phyloP scores from a whole-genome alignment of 2,329 filamentous ascomycete genomes.

The Pyrenophora graminea region DNA sequence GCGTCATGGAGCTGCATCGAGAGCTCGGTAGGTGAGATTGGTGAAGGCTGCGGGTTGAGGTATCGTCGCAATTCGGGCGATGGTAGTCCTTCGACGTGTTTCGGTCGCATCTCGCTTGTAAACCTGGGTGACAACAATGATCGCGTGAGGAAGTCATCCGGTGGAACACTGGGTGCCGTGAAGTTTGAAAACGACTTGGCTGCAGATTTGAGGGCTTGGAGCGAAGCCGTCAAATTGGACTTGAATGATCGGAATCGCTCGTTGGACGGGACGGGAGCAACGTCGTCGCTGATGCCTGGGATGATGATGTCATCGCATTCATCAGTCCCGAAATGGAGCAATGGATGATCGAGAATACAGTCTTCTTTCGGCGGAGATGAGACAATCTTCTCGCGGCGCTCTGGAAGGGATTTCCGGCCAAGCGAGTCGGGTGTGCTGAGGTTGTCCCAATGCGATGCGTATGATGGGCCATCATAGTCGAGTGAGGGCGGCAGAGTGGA shows the following conservation, averaged over 20 bases:
- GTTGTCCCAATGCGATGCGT: slow-evolving; percentile 49
- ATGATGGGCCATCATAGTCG: slow-evolving; percentile 53
- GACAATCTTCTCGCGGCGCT: slow-evolving; percentile 52
- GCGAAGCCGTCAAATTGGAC: slow-evolving; percentile 66
- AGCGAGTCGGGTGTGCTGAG: slow-evolving; percentile 42
- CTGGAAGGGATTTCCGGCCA: slow-evolving; percentile 30
- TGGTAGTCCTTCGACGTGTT: slow-evolving; percentile 57
- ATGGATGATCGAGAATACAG: slow-evolving; percentile 61
- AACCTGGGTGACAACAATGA: slow-evolving; percentile 63
- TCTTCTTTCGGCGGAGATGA: slow-evolving; percentile 57
- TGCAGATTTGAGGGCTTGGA: slow-evolving; percentile 64
- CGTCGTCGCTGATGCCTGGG: slow-evolving; percentile 34
- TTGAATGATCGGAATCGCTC: slow-evolving; percentile 58
- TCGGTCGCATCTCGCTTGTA: slow-evolving; percentile 64
- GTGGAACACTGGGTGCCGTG: slow-evolving; percentile 56
- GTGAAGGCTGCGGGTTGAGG: slow-evolving; percentile 59
- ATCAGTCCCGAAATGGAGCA: slow-evolving; percentile 50
- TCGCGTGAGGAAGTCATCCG: slow-evolving; percentile 64
- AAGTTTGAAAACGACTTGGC: slow-evolving; percentile 66
- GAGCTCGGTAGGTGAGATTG: slow-evolving; percentile 45
- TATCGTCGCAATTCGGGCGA: slow-evolving; percentile 63
- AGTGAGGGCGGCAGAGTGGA: slow-evolving; percentile 53
- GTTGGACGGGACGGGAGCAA: slow-evolving; percentile 29
- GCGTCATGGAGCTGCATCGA: slow-evolving; percentile 48
- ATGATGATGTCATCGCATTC: slow-evolving; percentile 41